Percentiles rank a stretch among this genome's conserved stretches.
Conservation (phyloP, 352 stramenopile species). For the Globisporangium echinulatum region DNA sequence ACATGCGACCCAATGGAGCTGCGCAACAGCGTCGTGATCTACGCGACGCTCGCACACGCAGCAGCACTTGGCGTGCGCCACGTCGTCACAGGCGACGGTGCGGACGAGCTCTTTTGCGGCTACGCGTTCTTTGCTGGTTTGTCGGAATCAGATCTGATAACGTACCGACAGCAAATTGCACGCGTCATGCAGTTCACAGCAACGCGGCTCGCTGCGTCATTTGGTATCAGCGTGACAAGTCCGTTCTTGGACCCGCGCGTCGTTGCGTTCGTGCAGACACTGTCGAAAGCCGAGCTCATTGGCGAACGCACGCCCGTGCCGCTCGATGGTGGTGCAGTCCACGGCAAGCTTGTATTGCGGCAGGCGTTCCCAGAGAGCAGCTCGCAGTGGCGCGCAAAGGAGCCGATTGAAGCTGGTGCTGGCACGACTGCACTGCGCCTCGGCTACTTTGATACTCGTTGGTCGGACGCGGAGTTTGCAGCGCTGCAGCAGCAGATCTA, state of each 20-base stretch:
- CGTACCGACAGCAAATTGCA: slow-evolving; percentile 75
- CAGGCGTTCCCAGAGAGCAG: slow-evolving; percentile 81
- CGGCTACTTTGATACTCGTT: slow-evolving; percentile 53
- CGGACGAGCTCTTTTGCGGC: slow-evolving; percentile 85
- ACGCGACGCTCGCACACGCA: slow-evolving; percentile 56
- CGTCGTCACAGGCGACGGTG: slow-evolving; percentile 77
- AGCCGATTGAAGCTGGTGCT: slow-evolving; percentile 83
- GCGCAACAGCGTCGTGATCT: slow-evolving; percentile 83
- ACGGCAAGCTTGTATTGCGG: slow-evolving; percentile 81
- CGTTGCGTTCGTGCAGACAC: slow-evolving; percentile 55
- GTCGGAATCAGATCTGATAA: slow-evolving; percentile 40
- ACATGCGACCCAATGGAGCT: slow-evolving; percentile 86
- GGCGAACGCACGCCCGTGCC: slow-evolving; percentile 57
- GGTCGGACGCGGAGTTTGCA: slow-evolving; percentile 31
- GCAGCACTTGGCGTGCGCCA: slow-evolving; percentile 39
- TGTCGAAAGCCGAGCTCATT: slow-evolving; percentile 59
- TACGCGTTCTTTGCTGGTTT: slow-evolving; percentile 84
- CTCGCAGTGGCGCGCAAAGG: slow-evolving; percentile 82
- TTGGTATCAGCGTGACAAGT: slow-evolving; percentile 62
- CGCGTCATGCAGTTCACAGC: slow-evolving; percentile 82
- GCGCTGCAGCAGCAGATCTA: slow-evolving; percentile 24
- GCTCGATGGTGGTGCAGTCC: slow-evolving; percentile 28
- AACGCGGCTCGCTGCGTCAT: slow-evolving; percentile 42
- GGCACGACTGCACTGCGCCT: slow-evolving; percentile 65
- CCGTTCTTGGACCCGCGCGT: slow-evolving; percentile 73